phyloP scores from a whole-genome alignment of 495 filamentous ascomycete genomes.

The Lasiosphaeria hispida region DNA sequence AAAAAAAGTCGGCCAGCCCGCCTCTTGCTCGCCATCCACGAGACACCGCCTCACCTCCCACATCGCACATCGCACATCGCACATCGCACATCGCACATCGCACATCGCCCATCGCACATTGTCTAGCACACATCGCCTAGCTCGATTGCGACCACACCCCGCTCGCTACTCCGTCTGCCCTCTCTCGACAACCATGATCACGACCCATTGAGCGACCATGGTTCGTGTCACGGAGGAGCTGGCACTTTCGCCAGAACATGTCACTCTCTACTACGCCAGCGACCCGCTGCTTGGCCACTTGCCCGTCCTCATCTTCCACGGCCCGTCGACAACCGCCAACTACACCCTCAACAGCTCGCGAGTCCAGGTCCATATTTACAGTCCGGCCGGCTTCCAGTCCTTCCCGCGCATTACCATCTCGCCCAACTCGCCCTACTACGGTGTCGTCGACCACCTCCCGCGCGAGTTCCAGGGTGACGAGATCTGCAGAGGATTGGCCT shows the following conservation, averaged over 20 bases:
- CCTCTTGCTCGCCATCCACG: background rate
- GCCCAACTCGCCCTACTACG: conserved; percentile 91
- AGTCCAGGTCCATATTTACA: conserved; percentile 89
- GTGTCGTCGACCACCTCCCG: conserved; percentile 86
- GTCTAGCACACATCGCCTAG: background rate
- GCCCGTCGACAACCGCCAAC: conserved; percentile 77
- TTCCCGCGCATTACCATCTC: conserved; percentile 90
- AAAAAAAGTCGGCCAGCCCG: no score
- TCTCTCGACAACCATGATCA: conserved; percentile 28
- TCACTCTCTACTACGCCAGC: conserved; percentile 77
- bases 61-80: background rate
- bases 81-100: no score
- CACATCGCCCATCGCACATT: background rate
- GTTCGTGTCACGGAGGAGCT: conserved; percentile 64
- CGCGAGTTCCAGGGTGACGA: conserved; percentile 92
- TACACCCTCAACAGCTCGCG: conserved; percentile 83
- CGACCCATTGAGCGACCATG: conserved; percentile 51
- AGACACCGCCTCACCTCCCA: background rate
- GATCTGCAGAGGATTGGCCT: conserved; percentile 81
- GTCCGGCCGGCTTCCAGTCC: conserved; percentile 78
- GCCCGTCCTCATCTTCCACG: conserved; percentile 79
- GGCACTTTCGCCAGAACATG: conserved; percentile 68
- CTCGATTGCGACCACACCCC: conserved; percentile 2
- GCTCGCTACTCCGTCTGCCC: background rate
- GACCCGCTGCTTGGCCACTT: conserved; percentile 72